Base-by-base conservation (phyloP, 2,329 filamentous ascomycete species). In the Fusarium clavum region DNA sequence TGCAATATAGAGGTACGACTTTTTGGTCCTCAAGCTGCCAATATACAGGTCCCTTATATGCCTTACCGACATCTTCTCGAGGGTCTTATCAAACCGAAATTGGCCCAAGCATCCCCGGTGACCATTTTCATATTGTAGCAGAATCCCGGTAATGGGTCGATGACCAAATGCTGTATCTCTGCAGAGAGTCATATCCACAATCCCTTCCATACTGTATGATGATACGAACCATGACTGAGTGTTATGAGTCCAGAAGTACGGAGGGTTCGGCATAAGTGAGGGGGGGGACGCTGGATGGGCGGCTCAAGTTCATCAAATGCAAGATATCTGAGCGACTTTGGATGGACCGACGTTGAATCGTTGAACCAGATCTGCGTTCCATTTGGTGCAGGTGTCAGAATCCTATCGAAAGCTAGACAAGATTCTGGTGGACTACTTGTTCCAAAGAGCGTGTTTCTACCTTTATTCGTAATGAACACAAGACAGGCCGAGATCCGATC, bases 21-120 rank as follows among this genome's bases (percentile, higher is more conserved):
- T 3, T 11, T 16, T 38, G 32, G 32, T 38, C 32, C 32, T 38
- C 16, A 38, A 38, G 32, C 32, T 38, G 16, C 32, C 5, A 10
- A 38, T 38, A n/a, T 38, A 38, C 32, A 38, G 1, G 9, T 38
- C 32, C 32, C 9, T 38, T 11, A 4, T 11, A n/a, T 38, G 32
- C 32, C 0, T 0, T 1, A n/a, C 32, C 0, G 32, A 29, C 12
- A 69, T 6, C n/a, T 43, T 60, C 25, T 57, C 3, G 27, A 69
- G 51, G 16, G 22, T 12, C 29, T 64, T 67, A 4, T 69, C 46
- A 25, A 60, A 67, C 1, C 63, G 58, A 20, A 67, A 60, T 32
- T 69, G 58, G 25, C 63, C 63, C 8, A 69, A 43, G 12, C 63
- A 69, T 43, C 43, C 52, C 10, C 59, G 46, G 6, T 69, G 58